Base-by-base conservation (phyloP, 176 grass and related monocot genomes). In the Carex parvula region DNA sequence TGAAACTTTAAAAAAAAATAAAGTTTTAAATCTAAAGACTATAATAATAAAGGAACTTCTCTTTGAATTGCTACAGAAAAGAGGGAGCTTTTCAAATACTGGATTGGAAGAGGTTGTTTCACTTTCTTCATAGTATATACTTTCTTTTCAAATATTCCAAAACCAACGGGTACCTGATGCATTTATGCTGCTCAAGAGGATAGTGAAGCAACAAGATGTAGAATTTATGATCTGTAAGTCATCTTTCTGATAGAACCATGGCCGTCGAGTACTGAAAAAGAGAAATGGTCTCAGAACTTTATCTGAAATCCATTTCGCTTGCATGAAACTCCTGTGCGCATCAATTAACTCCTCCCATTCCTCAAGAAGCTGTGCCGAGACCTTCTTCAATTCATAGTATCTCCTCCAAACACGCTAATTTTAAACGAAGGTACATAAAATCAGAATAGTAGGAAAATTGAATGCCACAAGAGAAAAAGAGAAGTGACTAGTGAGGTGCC, bases 201-300 rank as follows among this genome's bases (percentile, higher is more conserved):
- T 94, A 81, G 33, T 90, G 89, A 98, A 98, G 84, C 95, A 98
- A 65, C 50, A 65, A 20, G 80, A 80, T 46, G 92, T 81, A 30
- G 86, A 93, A 32, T 94, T 87, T 22, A 72, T 17, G 67, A 91
- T 81, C 71, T 81, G 89, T 39, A 72, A 29, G 86, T 83, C 83
- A 3, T 86, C 79, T 50, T 84, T 80, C 60, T 90, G 87, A 84
- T 89, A 87, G 72, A 73, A 87, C 73, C 82, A 91, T 50, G 91
- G 85, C 84, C 85, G 52, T 79, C 84, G 90, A 87, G 88, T 91
- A 67, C 81, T 52, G 67, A 98, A 91, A 81, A 98, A 98, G 79
- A 98, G 89, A 93, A 98, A 94, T 22, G 91, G 95, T 63, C 95
- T 93, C 39, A 98, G 86, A 74, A 98, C 66, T 63, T 89, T 85